Evolutionary conservation across 257 asterid genomes (phyloP).

Genomic region (Oldenlandia corymbosa): DNA sequence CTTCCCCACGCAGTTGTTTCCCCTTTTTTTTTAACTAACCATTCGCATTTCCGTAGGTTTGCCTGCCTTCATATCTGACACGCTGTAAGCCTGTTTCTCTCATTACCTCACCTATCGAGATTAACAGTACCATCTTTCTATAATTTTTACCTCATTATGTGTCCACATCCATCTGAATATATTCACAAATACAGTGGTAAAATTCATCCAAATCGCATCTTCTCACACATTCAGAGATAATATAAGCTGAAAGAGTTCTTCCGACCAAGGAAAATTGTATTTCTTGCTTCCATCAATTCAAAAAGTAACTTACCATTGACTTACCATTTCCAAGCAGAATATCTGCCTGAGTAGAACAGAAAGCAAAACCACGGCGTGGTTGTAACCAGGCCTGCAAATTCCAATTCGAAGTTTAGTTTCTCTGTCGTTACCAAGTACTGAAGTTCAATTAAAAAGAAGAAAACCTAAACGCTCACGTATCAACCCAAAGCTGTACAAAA

Average conservation of each 20-base stretch:
- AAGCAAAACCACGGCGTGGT: neutral
- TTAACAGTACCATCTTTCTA: too few species aligned
- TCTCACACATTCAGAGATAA: neutral
- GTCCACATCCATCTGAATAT: too few species aligned
- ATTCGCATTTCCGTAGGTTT: too few species aligned
- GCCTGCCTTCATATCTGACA: too few species aligned
- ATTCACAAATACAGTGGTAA: neutral
- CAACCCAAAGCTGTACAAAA: neutral
- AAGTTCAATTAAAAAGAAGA: neutral
- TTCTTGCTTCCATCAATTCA: neutral
- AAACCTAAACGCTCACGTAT: neutral
- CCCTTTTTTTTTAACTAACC: too few species aligned
- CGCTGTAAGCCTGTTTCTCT: too few species aligned
- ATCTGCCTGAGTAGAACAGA: neutral
- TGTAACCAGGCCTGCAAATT: neutral
- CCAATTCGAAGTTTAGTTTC: neutral
- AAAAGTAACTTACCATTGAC: neutral
- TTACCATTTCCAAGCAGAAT: constrained; percentile 1
- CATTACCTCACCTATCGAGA: too few species aligned
- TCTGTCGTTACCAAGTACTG: neutral
- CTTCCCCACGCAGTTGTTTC: too few species aligned
- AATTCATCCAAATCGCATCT: neutral
- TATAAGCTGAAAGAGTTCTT: neutral
- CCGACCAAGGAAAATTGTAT: constrained; percentile 1
- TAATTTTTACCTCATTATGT: too few species aligned